Conservation (phyloP, 495 filamentous ascomycete species). For the Astrocystis sublimbata region DNA sequence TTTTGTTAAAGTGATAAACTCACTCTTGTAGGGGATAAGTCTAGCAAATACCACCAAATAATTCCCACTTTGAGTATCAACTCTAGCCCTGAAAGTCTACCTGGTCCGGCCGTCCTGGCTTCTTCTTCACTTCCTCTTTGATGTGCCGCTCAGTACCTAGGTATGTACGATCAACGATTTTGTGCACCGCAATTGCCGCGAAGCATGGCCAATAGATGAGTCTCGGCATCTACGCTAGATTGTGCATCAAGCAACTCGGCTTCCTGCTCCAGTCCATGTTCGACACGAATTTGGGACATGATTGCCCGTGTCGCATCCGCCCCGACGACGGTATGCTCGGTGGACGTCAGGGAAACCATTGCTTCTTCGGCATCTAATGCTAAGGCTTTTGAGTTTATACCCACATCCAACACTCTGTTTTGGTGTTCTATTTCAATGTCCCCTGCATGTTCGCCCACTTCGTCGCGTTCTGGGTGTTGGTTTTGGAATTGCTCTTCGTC, state of each 20-base stretch:
- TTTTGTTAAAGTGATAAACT: not conserved
- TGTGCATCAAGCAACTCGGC: conserved; percentile 56
- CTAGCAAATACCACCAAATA: not conserved
- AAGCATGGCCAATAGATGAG: conserved; percentile 56
- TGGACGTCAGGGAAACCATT: conserved; percentile 26
- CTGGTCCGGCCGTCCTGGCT: too few relatives aligned
- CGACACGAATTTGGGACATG: conserved; percentile 29
- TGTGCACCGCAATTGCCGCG: not conserved
- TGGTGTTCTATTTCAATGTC: conserved; percentile 14
- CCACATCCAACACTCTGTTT: conserved; percentile 20
- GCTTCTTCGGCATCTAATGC: conserved; percentile 31
- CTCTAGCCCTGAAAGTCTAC: too few relatives aligned
- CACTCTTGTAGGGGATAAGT: not conserved
- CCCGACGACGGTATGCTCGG: conserved; percentile 19
- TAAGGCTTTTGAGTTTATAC: conserved; percentile 21
- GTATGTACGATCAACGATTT: not conserved
- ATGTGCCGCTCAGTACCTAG: too few relatives aligned
- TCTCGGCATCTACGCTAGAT: conserved; percentile 57
- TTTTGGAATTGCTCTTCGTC: conserved; percentile 19
- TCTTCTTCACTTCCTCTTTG: too few relatives aligned
- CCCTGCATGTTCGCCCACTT: conserved; percentile 26
- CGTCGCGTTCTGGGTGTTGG: conserved; percentile 22
- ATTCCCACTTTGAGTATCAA: not conserved
- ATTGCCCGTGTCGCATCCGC: conserved; percentile 21
- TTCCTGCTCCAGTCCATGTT: conserved; percentile 50